Base-by-base conservation (phyloP, 1,284 basidiomycete genomes). In the Exobasidium rhododendri region DNA sequence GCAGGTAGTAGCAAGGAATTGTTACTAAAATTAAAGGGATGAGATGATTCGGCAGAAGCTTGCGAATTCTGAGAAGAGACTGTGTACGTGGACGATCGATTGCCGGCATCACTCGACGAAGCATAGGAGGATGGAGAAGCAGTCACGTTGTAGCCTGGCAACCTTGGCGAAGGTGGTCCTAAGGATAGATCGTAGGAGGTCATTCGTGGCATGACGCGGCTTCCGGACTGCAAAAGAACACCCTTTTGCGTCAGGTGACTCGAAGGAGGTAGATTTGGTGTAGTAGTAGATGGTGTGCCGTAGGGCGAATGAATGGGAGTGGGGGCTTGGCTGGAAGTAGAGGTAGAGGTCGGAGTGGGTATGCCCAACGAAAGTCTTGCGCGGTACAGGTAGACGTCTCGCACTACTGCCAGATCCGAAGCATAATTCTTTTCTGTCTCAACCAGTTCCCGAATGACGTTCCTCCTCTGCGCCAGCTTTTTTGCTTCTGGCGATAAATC, bases 351-450 rank as follows among this genome's bases (percentile, higher is more conserved):
- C 51, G 61, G n/a, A 20, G 67, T 54, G 1, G 64, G 64, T 51
- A 71, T 66, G 29, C 72, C 71, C n/a, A 75, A 73, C 40, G 64
- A 66, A 20, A 72, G 73, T 46, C 74, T 71, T 0, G 81, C 81
- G 10, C 77, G 68, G 0, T 76, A 74, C 29, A 82, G 69, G 77
- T 93, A 91, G 29, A 94, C 85, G 69, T 92, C 89, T 51, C 88
- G 84, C 58, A 96, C 86, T 54, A 96, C 83, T 2, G 88, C 88
- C 22, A 97, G 84, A 82, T 97, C 93, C 10, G 86, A 88, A 1
- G 92, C 90, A 80, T 94, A 94, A 0, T 89, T 87, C 29, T 89
- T 84, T 78, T 97, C 93, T 22, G 91, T 92, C 46, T 77, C 74
- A 20, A 74, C 52, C 17, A 79, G 67, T 60, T 97, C 93, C 52